Evolutionary conservation across 1,139 yeast genomes (phyloP), one percentile per base, ranked within the genome.

Genomic region (Suhomyces atakaporum): DNA sequence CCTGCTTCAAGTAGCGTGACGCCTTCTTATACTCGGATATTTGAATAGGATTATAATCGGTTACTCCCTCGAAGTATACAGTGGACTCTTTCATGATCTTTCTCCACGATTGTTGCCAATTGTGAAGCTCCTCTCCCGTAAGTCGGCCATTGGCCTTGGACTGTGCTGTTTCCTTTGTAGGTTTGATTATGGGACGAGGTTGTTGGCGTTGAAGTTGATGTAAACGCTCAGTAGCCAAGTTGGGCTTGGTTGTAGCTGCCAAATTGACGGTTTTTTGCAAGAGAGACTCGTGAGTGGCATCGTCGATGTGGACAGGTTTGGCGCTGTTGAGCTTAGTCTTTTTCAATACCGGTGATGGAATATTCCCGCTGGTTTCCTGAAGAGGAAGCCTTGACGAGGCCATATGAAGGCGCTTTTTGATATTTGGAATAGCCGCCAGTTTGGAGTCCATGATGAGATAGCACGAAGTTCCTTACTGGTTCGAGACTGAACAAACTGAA

Each of bases 31-130:
- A 69, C 49, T 79, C 79, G 43, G 73, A 57, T 53, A 66, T 58
- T 47, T 69, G 71, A 26, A 54, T 41, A 33, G 69, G 58, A 42
- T 67, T 73, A 30, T 61, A 68, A 50, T 71, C 61, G 34, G 69
- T 72, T 14, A 60, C 53, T 29, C 88, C 95, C 40, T 79, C 97
- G 56, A 90, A 88, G 58, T 86, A 92, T 14, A 88, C 84, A 19
- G 77, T 77, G 20, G 90, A 77, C 39, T 74, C 79, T 31, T 75
- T 74, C 85, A 90, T 81, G 46, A 87, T 85, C 42, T 73, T 72
- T 37, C 81, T 71, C 96, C 97, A 90, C 39, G 83, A 80, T 33
- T 71, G 71, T 54, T 86, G 90, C 97, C 97, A 90, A 47, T 73
- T 76, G 35, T 66, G 62, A 36, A 83, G 58, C 44, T 82, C 87